Evolutionary conservation across 441 rosid genomes (phyloP).

Genomic region (Omphalea diandra): DNA sequence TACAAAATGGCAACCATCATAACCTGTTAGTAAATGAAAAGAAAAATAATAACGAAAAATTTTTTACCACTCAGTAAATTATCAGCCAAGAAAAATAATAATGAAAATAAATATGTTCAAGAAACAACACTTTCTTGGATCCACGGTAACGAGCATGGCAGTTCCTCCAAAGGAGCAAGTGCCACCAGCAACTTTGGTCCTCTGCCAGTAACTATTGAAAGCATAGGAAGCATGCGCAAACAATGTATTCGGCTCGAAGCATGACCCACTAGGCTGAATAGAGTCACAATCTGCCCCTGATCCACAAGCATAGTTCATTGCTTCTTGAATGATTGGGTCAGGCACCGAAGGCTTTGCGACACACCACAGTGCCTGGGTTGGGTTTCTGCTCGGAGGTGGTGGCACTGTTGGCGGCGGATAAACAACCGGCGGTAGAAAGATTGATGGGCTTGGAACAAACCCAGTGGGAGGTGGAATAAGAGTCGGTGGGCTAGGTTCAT

Average conservation of each 20-base stretch:
- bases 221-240: constrained; percentile 89
- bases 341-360: constrained; percentile 95
- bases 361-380: constrained; percentile 68
- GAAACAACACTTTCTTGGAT: constrained; percentile 75
- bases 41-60: too few relatives aligned
- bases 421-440: constrained; percentile 64
- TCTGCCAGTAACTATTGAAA: constrained; percentile 92
- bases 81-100: too few relatives aligned
- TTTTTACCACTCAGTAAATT: too few relatives aligned
- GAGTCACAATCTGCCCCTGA: constrained; percentile 86
- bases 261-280: constrained; percentile 60
- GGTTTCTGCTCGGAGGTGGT: constrained; percentile 42
- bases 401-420: constrained; percentile 77
- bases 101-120: not conserved
- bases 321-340: constrained; percentile 81
- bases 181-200: constrained; percentile 65
- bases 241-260: constrained; percentile 69
- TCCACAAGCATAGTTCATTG: constrained; percentile 89
- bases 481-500: constrained; percentile 39
- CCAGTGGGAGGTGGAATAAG: constrained; percentile 43
- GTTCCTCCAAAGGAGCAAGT: constrained; percentile 91
- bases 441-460: constrained; percentile 44
- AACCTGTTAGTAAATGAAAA: constrained; percentile 43
- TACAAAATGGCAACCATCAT: constrained; percentile 67
- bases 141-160: constrained; percentile 81